Evolutionary conservation across 306 rosid genomes (phyloP), one percentile per base, ranked within the genome.

Genomic region (Vigna reflexopilosa): DNA sequence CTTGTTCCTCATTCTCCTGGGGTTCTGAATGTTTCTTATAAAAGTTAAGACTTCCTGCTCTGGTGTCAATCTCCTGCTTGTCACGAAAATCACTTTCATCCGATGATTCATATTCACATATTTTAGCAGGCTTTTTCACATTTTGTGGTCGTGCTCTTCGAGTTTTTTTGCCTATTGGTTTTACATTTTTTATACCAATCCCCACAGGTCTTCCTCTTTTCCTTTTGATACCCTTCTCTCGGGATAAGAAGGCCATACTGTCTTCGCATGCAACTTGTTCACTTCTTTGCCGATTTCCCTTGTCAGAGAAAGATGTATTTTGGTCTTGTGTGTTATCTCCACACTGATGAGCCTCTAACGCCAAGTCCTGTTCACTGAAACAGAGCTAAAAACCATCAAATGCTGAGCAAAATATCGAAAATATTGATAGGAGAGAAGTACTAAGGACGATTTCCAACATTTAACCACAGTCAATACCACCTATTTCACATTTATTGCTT

Each of bases 151-250:
- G 87, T 66, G 77, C 57, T 85, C 89, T 87, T 77, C 76, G 87
- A 59, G 87, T 77, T 80, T 86, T 91, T 64, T 82, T 84, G 74
- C 62, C 26, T 30, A 70, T 71, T 28, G 84, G 42, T 81, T 81
- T 89, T 56, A 66, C 84, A 57, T 72, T 89, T 63, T 80, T 87
- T 16, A 11, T 40, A 58, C 81, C 81, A 77, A 75, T 80, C 45
- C 87, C 72, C 24, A 85, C 86, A 67, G 97, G 89, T 84, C 97
- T 89, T 86, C 96, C 93, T 81, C 91, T 82, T 83, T 89, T 91
- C 82, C 91, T 88, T 82, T 77, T 78, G 63, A 81, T 58, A 74
- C 72, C 85, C 66, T 75, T 80, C 85, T 81, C 85, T 9, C 77
- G 76, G 42, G 90, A 55, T 28, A 61, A 72, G 72, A 73, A 58